Evolutionary conservation across 106 monocot species (phyloP).

Genomic region (Dioscorea alata): DNA sequence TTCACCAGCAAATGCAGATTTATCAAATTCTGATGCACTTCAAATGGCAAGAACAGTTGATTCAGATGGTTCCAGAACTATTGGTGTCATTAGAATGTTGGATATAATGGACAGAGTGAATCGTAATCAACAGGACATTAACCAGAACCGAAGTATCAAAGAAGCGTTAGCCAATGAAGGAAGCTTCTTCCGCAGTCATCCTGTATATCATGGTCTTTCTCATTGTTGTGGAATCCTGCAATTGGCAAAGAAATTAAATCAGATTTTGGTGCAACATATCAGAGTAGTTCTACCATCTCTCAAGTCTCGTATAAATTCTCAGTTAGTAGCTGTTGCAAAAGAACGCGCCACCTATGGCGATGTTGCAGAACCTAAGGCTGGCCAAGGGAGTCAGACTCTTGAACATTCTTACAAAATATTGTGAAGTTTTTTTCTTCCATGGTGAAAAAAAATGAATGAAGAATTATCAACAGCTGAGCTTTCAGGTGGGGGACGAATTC

Average conservation of each 20-base stretch:
- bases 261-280: constrained; percentile 96
- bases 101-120: constrained; percentile 89
- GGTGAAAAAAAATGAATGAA: constrained; percentile 92
- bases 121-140: constrained; percentile 89
- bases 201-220: constrained; percentile 89
- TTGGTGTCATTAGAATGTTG: constrained; percentile 82
- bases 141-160: constrained; percentile 66
- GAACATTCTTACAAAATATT: constrained; percentile 74
- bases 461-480: constrained; percentile 84
- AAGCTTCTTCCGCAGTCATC: constrained; percentile 68
- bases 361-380: constrained; percentile 84
- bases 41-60: constrained; percentile 88
- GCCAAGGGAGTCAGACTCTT: constrained; percentile 71
- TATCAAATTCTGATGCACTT: constrained; percentile 95
- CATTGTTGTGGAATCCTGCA: constrained; percentile 92
- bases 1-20: constrained; percentile 93
- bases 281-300: constrained; percentile 79
- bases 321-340: constrained; percentile 87
- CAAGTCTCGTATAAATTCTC: constrained; percentile 88
- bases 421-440: constrained; percentile 91
- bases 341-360: constrained; percentile 94
- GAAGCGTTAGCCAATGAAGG: constrained; percentile 88
- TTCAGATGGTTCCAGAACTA: constrained; percentile 88
- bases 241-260: constrained; percentile 96
- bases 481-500: constrained; percentile 92